These are phyloP conservation scores for Mycosarcoma maydis DNA, from an alignment of 1,284 basidiomycete species.

Conservation along the genomic window DNA sequence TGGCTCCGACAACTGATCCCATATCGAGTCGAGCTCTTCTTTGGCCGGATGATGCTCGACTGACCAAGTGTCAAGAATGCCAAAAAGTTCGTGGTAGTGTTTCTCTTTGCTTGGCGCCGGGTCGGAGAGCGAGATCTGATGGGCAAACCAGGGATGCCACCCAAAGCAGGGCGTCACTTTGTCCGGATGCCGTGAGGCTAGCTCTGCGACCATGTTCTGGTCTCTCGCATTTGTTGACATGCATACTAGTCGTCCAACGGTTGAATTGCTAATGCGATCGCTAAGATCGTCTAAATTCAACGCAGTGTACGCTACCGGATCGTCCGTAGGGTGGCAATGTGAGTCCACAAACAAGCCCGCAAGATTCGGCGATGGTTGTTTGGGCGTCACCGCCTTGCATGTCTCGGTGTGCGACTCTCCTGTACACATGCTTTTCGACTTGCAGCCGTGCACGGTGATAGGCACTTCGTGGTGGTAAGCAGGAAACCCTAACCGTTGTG, in stretches of 20 bases:
- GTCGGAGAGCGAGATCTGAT: slow-evolving; percentile 52
- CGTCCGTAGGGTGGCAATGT: slow-evolving; percentile 63
- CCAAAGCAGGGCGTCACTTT: slow-evolving; percentile 56
- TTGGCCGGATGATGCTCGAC: neutral
- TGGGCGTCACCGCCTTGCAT: neutral
- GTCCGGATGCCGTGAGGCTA: slow-evolving; percentile 23
- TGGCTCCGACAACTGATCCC: slow-evolving; percentile 51
- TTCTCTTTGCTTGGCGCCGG: slow-evolving; percentile 23
- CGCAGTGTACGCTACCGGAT: slow-evolving; percentile 34
- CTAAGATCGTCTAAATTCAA: slow-evolving; percentile 28
- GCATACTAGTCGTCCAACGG: slow-evolving; percentile 37
- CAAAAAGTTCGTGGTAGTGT: slow-evolving; percentile 52
- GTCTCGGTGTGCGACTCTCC: neutral
- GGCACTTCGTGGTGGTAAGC: no score
- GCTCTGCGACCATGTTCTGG: slow-evolving; percentile 50
- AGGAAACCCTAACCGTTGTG: no score
- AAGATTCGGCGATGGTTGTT: slow-evolving; percentile 1
- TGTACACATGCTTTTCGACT: slow-evolving; percentile 20
- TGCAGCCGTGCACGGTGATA: no score
- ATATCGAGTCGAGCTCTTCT: slow-evolving; percentile 40
- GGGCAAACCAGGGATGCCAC: slow-evolving; percentile 61
- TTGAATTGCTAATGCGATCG: slow-evolving; percentile 7
- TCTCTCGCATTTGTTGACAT: slow-evolving; percentile 60
- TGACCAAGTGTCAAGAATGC: neutral
- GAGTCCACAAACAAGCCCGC: slow-evolving; percentile 41